Base-by-base conservation (phyloP, 2,329 filamentous ascomycete genomes). In the Juglanconis oblonga region DNA sequence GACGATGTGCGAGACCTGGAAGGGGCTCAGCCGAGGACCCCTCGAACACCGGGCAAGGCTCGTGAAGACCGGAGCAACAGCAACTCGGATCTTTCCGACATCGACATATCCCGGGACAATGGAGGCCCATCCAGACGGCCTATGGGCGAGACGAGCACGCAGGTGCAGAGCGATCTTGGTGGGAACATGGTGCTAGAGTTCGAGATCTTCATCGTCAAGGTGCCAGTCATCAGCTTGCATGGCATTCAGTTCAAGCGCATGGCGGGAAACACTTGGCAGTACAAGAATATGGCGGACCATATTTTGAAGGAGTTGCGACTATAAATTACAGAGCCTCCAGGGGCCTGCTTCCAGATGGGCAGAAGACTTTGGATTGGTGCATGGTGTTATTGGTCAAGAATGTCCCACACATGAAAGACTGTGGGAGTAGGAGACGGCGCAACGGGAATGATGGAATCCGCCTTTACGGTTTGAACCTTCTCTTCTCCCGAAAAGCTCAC, bases 241-340 rank as follows among this genome's bases (percentile, higher is more conserved):
- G 95, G 95, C 52, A 93, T 99, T 63, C 95, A 98, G 73, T 99
- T 99, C 80, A 99, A 99, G 82, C 92, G 95, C 72, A 88, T 98
- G 67, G 86, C 91, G 59, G 94, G 95, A 40, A 94, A 96, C 62
- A 98, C 95, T 61, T 98, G 94, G 93, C 93, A 97, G 74, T 99
- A 96, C 78, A 97, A 97, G 80, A 94, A 91, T 70, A 96, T 98
- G 92, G 95, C 95, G 40, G 93, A 97, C 75, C 92, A 92, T 68
- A 97, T 99, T 69, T 79, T 99, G 67, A 87, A 89, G 70, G 92
- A 95, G 73, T 77, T 99, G 67, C 87, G 87, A 71, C 82, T 98
- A 64, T 97, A 77, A 13, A 52, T 7, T 8, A n/a, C 32, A n/a
- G 29, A 13, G n/a, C 5, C 4, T 24, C 38, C 29, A 11, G 11